Conservation (phyloP, 805 yeast genomes). For the Candida khao-thaluensis region DNA sequence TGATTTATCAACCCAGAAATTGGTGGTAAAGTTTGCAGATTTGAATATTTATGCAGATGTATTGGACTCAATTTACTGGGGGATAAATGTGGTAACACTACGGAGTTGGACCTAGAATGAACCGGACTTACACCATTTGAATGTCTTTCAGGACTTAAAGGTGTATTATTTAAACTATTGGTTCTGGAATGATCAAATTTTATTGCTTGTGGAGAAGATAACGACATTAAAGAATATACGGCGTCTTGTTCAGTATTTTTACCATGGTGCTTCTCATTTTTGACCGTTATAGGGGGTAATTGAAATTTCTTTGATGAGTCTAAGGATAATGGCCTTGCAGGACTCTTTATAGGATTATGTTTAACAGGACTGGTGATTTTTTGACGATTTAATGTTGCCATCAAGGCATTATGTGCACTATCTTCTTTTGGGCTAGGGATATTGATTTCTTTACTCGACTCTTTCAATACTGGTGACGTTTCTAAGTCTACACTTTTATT, state of each 20-base stretch:
- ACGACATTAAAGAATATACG: conserved; percentile 52
- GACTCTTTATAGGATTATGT: conserved; percentile 8
- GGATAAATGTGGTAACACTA: conserved; percentile 14
- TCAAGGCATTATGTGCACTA: conserved; percentile 46
- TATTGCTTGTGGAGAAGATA: conserved; percentile 48
- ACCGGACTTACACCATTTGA: conserved; percentile 14
- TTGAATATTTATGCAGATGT: conserved; percentile 2
- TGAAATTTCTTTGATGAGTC: conserved; percentile 15
- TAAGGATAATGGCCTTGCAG: conserved; percentile 20
- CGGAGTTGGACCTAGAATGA: conserved; percentile 26
- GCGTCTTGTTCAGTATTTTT: conserved; percentile 52
- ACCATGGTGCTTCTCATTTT: conserved; percentile 12
- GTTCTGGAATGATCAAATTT: conserved; percentile 31
- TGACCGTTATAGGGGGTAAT: conserved; percentile 32
- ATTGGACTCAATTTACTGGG: conserved; percentile 5
- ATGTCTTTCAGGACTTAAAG: conserved; percentile 8
- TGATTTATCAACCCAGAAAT: conserved; percentile 24
- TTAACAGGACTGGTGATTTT: neutral
- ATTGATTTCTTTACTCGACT: conserved; percentile 9
- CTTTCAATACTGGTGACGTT: conserved; percentile 7
- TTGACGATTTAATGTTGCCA: conserved; percentile 28
- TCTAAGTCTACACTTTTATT: conserved; percentile 8
- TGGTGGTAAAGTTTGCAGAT: conserved; percentile 26
- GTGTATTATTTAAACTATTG: conserved; percentile 20
- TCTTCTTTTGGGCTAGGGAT: conserved; percentile 37